phyloP scores from a whole-genome alignment of 169 alveolate species.

The Plasmodium knowlesi region DNA sequence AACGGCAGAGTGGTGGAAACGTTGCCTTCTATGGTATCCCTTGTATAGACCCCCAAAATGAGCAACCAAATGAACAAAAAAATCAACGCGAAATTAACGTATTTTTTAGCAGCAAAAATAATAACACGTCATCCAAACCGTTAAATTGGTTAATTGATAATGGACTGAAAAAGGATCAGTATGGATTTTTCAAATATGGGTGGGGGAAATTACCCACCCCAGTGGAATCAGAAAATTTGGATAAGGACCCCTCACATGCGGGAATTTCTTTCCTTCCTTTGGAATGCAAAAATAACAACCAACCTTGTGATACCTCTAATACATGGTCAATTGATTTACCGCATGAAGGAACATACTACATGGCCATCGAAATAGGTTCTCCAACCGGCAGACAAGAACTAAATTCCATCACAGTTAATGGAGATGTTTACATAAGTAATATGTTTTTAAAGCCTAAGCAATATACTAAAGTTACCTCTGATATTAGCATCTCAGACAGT shows the following conservation, averaged over 20 bases:
- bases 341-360: constrained; percentile 57
- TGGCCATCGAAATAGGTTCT: constrained; percentile 73
- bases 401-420: constrained; percentile 68
- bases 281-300: constrained; percentile 33
- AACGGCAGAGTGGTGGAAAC: constrained; percentile 53
- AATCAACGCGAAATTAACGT: constrained; percentile 59
- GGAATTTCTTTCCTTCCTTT: constrained; percentile 60
- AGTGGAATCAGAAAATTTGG: constrained; percentile 7
- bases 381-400: constrained; percentile 71
- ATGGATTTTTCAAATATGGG: constrained; percentile 69
- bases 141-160: constrained; percentile 66
- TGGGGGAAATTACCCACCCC: constrained; percentile 75
- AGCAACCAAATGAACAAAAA: constrained; percentile 35
- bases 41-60: constrained; percentile 22
- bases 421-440: constrained; percentile 55
- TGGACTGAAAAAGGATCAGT: constrained; percentile 43
- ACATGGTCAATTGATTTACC: constrained; percentile 73
- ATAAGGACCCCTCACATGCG: constrained; percentile 61
- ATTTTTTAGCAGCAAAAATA: constrained; percentile 62
- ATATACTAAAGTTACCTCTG: constrained; percentile 58
- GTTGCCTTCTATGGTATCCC: constrained; percentile 70
- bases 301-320: constrained; percentile 61
- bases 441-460: constrained; percentile 65
- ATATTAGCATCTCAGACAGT: constrained; percentile 25
- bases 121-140: constrained; percentile 34